Evolutionary conservation across 208 protist genomes (phyloP), one percentile per base, ranked within the genome.

Genomic region (Trypanosoma cruzi): DNA sequence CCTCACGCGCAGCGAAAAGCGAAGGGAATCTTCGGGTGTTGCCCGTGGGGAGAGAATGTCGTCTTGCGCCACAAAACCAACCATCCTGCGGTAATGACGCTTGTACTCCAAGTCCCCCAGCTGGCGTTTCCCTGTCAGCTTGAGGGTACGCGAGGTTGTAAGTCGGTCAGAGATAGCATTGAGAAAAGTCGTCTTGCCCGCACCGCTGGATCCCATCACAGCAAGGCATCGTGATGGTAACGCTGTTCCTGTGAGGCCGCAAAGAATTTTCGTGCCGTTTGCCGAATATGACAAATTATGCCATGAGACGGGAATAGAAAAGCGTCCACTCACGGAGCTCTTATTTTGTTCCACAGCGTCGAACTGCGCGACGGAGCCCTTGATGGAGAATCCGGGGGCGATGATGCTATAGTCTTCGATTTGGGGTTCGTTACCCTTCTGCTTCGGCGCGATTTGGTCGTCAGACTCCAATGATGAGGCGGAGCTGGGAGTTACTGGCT

Each of bases 141-240:
- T 81, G 26, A 80, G 59, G n/a, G 75, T 63, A 31, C 67, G 53
- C 37, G 60, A 67, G 1, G 65, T 65, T 44, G 82, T 70, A 8
- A 96, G 82, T 16, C 84, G 81, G 50, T 93, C 86, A 55, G 77
- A 85, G 36, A 96, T 76, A 37, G 88, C 87, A 68, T 93, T 93
- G 34, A 96, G 78, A 73, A 95, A 91, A 14, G 90, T 95, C 53
- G 91, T 94, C 77, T 96, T 96, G 59, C 91, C 91, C 34, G 91
- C 86, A 63, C 91, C 91, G 48, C 84, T 92, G 24, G 80, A 77
- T 18, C 91, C 91, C 72, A 96, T 88, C 36, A 96, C 81, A 20
- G 91, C 91, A 52, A 94, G 86, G 61, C 78, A 88, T 36, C 88
- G 81, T 53, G 74, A 75, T 22, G 88, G 87, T 57, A 90, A 76